Base-by-base conservation (phyloP, 2,329 filamentous ascomycete genomes). In the Botrytis fabae region DNA sequence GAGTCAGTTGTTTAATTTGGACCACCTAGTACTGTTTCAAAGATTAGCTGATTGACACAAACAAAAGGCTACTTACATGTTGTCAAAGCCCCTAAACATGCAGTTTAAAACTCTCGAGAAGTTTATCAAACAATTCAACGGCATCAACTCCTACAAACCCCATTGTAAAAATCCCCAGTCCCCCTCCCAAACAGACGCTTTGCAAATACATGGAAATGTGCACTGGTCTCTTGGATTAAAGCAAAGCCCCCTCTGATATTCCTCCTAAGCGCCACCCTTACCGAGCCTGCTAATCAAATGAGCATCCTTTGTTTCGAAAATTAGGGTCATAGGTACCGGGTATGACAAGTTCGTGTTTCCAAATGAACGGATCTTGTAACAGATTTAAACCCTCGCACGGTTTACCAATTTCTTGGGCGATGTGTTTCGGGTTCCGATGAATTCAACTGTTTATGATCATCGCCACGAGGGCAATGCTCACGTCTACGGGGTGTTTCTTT, bases 291-390 rank as follows among this genome's bases (percentile, higher is more conserved):
- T 66, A 35, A 48, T 66, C 42, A 66, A 51, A 38, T 63, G 32
- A 70, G 42, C 69, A 70, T 71, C 69, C 60, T 65, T 71, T 65
- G 69, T 71, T 71, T 71, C 69, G 54, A 54, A 62, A 28, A 20
- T 66, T 35, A 40, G 38, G 28, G 22, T 59, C 22, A 28, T 57
- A 32, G 28, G 16, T 28, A 73, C n/a, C 28, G 28, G 28, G 22
- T 38, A 73, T 38, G 28, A 51, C 57, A 44, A 38, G 38, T 38
- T n/a, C 35, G 35, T 38, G 66, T 48, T 70, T 73, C 61, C 66
- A 64, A 63, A 60, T 65, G 38, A 40, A 44, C 38, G 46, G 66
- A 51, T 70, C 71, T 28, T 73, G 72, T 73, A 46, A 57, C 72
- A 71, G 68, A 51, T 28, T 22, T 44, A n/a, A 25, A 35, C 44